Evolutionary conservation across 2,329 filamentous ascomycete genomes (phyloP), one percentile per base, ranked within the genome.

Genomic region (Scytalidium lignicola): DNA sequence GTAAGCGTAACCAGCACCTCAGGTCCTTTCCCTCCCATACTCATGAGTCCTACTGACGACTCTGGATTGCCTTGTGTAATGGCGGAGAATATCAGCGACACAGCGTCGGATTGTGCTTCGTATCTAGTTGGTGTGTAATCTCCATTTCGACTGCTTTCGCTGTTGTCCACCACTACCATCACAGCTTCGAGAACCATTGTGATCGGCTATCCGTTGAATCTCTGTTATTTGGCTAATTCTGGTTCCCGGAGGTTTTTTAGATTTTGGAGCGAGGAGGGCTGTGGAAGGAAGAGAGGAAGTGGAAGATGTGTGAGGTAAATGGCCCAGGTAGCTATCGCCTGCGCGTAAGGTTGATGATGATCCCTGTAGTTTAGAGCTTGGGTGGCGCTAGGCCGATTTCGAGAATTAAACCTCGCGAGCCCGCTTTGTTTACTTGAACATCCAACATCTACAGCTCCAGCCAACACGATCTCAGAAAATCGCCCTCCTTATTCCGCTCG

Each of bases 141-240:
- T 67, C 95, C 93, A 73, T 99, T 99, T 68, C 93, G 85, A 76
- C 90, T 95, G 75, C 88, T 91, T 76, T 99, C 93, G 76, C 91
- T 96, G 79, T 97, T 99, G 80, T 99, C 93, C 65, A 97, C 90
- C 79, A 97, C 85, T 71, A 99, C 89, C 91, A 99, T 97, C 56
- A 95, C 95, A 75, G 93, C 95, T 84, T 99, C 93, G 72, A 99
- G 85, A 73, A 86, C 88, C 93, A 99, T 99, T 66, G 79, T 91
- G 83, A 70, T 20, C 18, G 9, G 28, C 22, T 47, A 23, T 13
- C 23, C 22, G 32, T 18, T 19, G 22, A 17, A 46, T 41, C n/a
- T 41, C 28, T 9, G 21, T 18, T 41, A 6, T 21, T 39, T 22
- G 13, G 28, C 17, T 46, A 21, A 46, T 46, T 22, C 23, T 41